Evolutionary conservation across 192 early-diverging fungal genomes (phyloP), one percentile per base, ranked within the genome.

Genomic region (Coemansia sp.): DNA sequence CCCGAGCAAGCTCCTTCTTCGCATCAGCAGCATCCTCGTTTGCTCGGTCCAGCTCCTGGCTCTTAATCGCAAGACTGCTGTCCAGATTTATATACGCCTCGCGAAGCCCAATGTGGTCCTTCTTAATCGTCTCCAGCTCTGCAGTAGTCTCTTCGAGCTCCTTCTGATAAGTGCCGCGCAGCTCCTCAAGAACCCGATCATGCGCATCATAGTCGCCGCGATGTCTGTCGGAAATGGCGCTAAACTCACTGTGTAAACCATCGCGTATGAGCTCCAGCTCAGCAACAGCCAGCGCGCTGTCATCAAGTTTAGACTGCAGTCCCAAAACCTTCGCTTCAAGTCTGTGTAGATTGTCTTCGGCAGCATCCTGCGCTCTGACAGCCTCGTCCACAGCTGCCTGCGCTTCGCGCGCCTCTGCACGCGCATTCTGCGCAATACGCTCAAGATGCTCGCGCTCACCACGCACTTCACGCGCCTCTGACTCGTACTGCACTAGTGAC

Each of bases 121-220:
- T 84, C 79, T 85, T 86, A 75, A 92, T 93, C 4, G 85, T 71
- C 62, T 97, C 93, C 54, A 95, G 85, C 75, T 97, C 95, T 9
- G 84, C 76, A 63, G 89, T 85, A 51, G 94, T 85, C 50, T 89
- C 86, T 63, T 93, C 89, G 20, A 95, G 81, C 83, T 97, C 93
- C 66, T 88, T 90, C 70, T 93, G 91, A 72, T 93, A 95, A 75
- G 91, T 95, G 61, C 86, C 88, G 12, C 90, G 87, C 55, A 89
- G 83, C 61, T 81, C 80, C n/a, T 94, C 92, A 14, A 94, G 81
- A 8, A 87, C 75, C 25, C 75, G 77, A 48, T 91, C 91, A 42
- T 87, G 86, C 48, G 92, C 92, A 56, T 93, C 93, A 20, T 90
- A 74, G 63, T 94, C 94, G 17, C 86, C 85, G 48, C 86, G 83